Percentiles rank a stretch among this genome's conserved stretches.
Evolutionary conservation across 2,329 filamentous ascomycete species (phyloP).

Genomic region (Colletotrichum liriopes): DNA sequence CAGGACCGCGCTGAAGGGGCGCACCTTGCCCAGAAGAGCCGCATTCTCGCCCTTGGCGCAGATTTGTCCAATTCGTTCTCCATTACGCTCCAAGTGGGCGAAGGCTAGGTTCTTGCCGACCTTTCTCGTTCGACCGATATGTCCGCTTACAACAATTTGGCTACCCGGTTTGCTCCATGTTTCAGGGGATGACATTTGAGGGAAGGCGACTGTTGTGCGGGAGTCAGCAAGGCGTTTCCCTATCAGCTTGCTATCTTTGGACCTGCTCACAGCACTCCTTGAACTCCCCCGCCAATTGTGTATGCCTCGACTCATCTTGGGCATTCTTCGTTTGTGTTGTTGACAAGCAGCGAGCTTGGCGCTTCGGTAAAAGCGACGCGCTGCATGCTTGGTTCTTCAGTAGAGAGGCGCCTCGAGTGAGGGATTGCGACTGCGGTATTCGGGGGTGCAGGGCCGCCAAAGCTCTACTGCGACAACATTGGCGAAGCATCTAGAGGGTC

Average conservation of each 20-base stretch:
- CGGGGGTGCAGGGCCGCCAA: constrained; percentile 28
- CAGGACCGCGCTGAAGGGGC: constrained; percentile 68
- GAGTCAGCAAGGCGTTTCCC: background rate
- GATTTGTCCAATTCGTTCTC: constrained; percentile 62
- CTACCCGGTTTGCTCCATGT: constrained; percentile 50
- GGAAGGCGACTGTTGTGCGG: constrained; percentile 48
- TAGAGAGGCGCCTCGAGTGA: background rate
- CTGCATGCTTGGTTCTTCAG: constrained; percentile 7
- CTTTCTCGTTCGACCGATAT: constrained; percentile 78
- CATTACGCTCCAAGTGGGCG: constrained; percentile 63
- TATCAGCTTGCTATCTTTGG: background rate
- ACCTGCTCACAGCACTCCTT: constrained; percentile 39
- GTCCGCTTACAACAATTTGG: constrained; percentile 76
- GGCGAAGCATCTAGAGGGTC: constrained; percentile 38
- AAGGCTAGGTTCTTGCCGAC: constrained; percentile 81
- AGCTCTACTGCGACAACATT: constrained; percentile 38
- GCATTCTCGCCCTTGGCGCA: constrained; percentile 58
- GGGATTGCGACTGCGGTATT: constrained; percentile 1
- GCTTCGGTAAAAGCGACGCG: background rate
- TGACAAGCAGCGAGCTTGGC: constrained; percentile 5
- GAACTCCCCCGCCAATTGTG: constrained; percentile 32
- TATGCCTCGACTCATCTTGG: constrained; percentile 11
- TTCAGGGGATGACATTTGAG: constrained; percentile 47
- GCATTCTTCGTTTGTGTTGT: constrained; percentile 11
- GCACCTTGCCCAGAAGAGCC: constrained; percentile 61